These are phyloP conservation scores for Solanum chaucha DNA, from an alignment of 257 asterid genomes.

Conservation along the genomic window DNA sequence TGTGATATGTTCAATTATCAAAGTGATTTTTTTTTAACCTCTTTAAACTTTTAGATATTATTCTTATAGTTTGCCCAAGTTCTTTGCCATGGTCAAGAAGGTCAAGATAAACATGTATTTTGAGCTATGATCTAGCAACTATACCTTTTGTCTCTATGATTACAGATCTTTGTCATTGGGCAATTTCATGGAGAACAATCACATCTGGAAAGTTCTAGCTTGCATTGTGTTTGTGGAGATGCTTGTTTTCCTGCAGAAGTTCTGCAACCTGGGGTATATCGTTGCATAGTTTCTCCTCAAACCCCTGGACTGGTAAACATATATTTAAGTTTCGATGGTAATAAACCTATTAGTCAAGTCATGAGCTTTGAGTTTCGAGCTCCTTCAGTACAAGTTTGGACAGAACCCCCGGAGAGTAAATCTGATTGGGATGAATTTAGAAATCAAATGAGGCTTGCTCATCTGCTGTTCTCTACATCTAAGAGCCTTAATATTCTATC, in stretches of 20 bases:
- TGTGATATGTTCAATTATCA: not conserved
- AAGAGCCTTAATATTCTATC: conserved; percentile 41
- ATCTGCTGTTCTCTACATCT: conserved; percentile 68
- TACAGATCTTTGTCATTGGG: conserved; percentile 81
- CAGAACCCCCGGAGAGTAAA: conserved; percentile 22
- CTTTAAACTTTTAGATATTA: not conserved
- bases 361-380: conserved; percentile 65
- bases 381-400: conserved; percentile 25
- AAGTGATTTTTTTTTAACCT: not conserved
- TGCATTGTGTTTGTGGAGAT: conserved; percentile 67
- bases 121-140: not conserved
- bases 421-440: conserved; percentile 55
- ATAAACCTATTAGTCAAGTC: conserved; percentile 67
- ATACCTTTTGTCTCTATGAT: not conserved
- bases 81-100: not conserved
- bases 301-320: conserved; percentile 58
- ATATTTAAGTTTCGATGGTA: conserved; percentile 75
- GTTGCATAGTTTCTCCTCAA: conserved; percentile 57
- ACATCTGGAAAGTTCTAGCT: conserved; percentile 25
- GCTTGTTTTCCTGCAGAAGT: conserved; percentile 39
- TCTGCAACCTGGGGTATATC: conserved; percentile 74
- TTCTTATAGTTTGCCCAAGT: not conserved
- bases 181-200: conserved; percentile 38
- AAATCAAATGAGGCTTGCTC: conserved; percentile 77
- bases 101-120: not conserved